A percentile compares a stretch with the other conserved stretches of the same genome.
Conservation (phyloP, 805 yeast species). For the Myxozyma melibiosi region DNA sequence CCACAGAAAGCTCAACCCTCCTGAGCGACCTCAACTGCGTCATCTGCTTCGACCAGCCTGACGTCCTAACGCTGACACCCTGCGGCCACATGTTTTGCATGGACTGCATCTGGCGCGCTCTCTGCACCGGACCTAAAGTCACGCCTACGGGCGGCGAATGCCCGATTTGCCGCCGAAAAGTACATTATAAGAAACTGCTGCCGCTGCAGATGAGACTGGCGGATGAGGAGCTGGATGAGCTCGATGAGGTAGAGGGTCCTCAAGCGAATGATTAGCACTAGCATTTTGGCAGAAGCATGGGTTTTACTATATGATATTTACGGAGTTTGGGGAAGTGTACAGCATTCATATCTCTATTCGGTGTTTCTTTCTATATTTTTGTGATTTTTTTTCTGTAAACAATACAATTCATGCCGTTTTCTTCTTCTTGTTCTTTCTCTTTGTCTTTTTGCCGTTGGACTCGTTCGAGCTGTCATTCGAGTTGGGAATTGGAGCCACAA, state of each 20-base stretch:
- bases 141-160: conserved; percentile 40
- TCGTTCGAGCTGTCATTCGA: background rate
- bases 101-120: conserved; percentile 43
- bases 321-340: no score
- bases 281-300: no score
- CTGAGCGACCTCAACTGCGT: conserved; percentile 38
- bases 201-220: conserved; percentile 37
- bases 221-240: conserved; percentile 12
- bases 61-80: conserved; percentile 39
- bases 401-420: background rate
- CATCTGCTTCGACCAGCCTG: conserved; percentile 44
- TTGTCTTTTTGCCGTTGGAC: background rate
- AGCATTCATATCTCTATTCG: background rate
- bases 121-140: conserved; percentile 37
- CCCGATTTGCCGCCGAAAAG: conserved; percentile 42
- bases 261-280: background rate
- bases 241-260: background rate
- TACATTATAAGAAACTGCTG: conserved; percentile 37
- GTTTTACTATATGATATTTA: no score
- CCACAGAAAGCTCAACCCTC: conserved; percentile 23
- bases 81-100: conserved; percentile 45
- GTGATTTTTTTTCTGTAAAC: background rate
- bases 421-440: background rate
- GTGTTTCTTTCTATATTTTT: background rate
- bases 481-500: no score